Evolutionary conservation across 192 early-diverging fungal species (phyloP), one percentile per base, ranked within the genome.

Genomic region (Haplosporangium gracile): DNA sequence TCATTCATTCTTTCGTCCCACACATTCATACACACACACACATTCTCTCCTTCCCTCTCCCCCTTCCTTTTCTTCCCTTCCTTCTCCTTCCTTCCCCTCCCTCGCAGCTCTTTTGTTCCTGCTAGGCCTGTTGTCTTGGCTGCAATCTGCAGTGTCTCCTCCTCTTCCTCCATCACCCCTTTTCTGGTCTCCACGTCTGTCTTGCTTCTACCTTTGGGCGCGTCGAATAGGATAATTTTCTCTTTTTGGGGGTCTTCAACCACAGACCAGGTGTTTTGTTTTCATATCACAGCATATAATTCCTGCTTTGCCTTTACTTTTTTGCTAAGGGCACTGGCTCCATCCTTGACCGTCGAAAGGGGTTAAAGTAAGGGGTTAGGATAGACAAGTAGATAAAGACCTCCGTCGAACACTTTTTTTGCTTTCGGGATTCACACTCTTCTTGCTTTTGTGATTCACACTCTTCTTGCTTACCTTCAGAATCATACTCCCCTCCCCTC

Each of bases 321-420:
- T 60, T 26, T 60, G 55, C n/a, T 10, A 29, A n/a, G 6, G 55
- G n/a, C n/a, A 60, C 55, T 60, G 55, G 55, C 55, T 60, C n/a
- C n/a, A 26, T 7, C n/a, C n/a, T 26, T n/a, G 24, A 60, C 55
- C 8, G 55, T 18, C 24, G 26, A 60, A 60, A 60, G 55, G 55
- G 55, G 55, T 18, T 10, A 60, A 60, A 60, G 55, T 60, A 60
- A n/a, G 55, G 55, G 55, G 55, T 26, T 26, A 60, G 55, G 55
- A 60, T 60, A 60, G 55, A 26, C 55, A 60, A 51, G 16, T 60
- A 26, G 55, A 60, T 60, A 60, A 60, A 60, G 55, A 60, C 55
- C 24, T 18, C n/a, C 24, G 26, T 51, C n/a, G 9, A 60, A 26
- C 55, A 26, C 39, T 78, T 36, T 63, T 60, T 79, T 26, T 70